Evolutionary conservation across 805 yeast genomes (phyloP).

Genomic region (Starmerella etchellsii): DNA sequence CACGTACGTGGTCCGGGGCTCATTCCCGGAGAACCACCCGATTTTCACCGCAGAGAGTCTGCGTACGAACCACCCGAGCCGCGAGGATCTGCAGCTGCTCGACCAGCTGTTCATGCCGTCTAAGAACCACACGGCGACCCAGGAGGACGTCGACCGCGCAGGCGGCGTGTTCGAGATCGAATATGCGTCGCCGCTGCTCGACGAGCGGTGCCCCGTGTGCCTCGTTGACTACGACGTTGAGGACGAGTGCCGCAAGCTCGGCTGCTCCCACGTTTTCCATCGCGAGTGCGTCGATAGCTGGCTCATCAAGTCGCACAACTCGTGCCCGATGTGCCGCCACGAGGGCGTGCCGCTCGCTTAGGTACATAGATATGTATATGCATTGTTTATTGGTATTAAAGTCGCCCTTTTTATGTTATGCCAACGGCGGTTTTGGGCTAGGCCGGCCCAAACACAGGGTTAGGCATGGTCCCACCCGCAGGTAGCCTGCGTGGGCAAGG

Average conservation of each 20-base stretch:
- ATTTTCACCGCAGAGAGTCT: conserved; percentile 36
- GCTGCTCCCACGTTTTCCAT: conserved; percentile 44
- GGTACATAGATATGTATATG: too few relatives aligned
- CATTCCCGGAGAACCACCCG: conserved; percentile 39
- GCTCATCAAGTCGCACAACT: conserved; percentile 40
- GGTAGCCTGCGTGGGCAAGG: too few relatives aligned
- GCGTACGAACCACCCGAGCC: conserved; percentile 38
- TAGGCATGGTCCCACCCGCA: too few relatives aligned
- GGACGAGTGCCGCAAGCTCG: conserved; percentile 37
- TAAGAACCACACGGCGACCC: conserved; percentile 34
- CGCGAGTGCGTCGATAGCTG: conserved; percentile 46
- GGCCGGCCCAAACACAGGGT: too few relatives aligned
- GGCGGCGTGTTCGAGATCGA: conserved; percentile 28
- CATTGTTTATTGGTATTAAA: too few relatives aligned
- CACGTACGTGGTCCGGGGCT: conserved; percentile 49
- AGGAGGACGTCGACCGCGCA: conserved; percentile 31
- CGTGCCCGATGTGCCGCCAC: conserved; percentile 46
- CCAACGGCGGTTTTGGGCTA: too few relatives aligned
- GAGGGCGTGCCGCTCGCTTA: conserved; percentile 2
- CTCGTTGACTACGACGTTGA: conserved; percentile 35
- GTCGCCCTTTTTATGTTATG: too few relatives aligned
- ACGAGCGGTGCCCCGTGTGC: conserved; percentile 34
- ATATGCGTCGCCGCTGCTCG: conserved; percentile 14
- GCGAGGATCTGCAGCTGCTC: conserved; percentile 37
- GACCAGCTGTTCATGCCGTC: conserved; percentile 34